Evolutionary conservation across 768 basidiomycete species (phyloP), one percentile per base, ranked within the genome.

Genomic region (Trametes meyenii): DNA sequence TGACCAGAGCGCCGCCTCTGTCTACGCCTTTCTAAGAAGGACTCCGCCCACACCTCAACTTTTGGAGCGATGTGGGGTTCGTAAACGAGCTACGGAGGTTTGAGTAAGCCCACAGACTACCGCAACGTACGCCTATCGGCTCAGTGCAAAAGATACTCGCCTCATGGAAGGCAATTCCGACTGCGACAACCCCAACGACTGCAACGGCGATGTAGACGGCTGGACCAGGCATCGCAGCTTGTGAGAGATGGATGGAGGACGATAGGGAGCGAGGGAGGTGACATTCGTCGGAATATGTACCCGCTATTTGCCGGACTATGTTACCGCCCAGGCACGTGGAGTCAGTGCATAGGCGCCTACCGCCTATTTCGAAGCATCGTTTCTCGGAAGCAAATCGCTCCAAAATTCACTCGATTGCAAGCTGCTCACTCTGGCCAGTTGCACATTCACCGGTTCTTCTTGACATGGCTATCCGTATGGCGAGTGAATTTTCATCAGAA

Each of bases 21-120:
- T 23, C 72, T 72, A 51, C 74, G 72, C 36, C 61, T 61, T 33
- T 69, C 71, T 23, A 74, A 65, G 67, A 71, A 75, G 24, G 68
- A 66, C 66, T 77, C 74, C 1, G 71, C 71, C 73, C 76, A 76
- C 52, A 71, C 75, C 75, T 85, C 86, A 29, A 89, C 46, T 44
- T 75, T 78, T 0, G 87, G 87, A 19, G 85, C 86, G 59, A 89
- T 79, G 60, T 88, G 86, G 11, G 87, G 87, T 63, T 87, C 86
- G 59, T 87, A 89, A 29, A 90, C 81, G 57, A 85, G 84, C 88
- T 90, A 60, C 17, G 13, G 51, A 39, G 23, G 29, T 19, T 5
- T 50, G 17, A 17, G 45, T 55, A 38, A 60, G 53, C 45, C 51
- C 19, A 39, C 39, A 13, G 14, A 23, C 40, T 44, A 51, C 36